Conservation (phyloP, 495 filamentous ascomycete species). For the Trichoderma virens region DNA sequence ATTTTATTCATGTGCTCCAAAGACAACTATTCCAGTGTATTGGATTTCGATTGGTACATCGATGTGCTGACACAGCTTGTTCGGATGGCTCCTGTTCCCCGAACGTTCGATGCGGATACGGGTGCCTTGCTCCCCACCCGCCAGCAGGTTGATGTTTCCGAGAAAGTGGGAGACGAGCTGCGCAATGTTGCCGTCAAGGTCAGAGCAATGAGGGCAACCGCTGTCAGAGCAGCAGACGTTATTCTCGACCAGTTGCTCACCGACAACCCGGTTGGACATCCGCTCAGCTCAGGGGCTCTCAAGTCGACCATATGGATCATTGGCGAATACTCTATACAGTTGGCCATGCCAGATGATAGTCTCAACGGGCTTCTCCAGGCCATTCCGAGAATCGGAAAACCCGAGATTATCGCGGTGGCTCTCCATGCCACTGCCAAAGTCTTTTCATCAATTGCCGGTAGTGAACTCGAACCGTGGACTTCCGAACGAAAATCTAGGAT, state of each 20-base stretch:
- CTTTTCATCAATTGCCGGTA: constrained; percentile 56
- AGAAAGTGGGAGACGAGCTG: constrained; percentile 73
- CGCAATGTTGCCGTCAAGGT: constrained; percentile 90
- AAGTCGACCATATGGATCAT: constrained; percentile 72
- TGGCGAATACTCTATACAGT: constrained; percentile 71
- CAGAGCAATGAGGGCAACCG: constrained; percentile 64
- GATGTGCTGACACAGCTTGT: constrained; percentile 75
- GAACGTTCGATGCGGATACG: constrained; percentile 24
- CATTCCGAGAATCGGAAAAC: constrained; percentile 43
- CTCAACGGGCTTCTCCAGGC: constrained; percentile 68
- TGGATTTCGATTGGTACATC: constrained; percentile 96
- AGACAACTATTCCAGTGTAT: constrained; percentile 74
- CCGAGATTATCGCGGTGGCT: constrained; percentile 62
- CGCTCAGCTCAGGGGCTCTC: constrained; percentile 50
- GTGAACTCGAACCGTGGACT: constrained; percentile 52
- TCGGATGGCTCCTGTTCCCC: constrained; percentile 47
- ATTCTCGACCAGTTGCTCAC: constrained; percentile 45
- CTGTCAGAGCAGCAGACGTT: constrained; percentile 76
- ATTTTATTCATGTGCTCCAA: constrained; percentile 89
- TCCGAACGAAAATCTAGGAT: constrained; percentile 57
- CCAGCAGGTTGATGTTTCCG: constrained; percentile 45
- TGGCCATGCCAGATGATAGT: constrained; percentile 56
- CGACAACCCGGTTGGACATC: constrained; percentile 32
- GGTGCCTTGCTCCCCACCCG: neutral
- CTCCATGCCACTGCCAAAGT: constrained; percentile 86